These are phyloP conservation scores for Stentor roeselii DNA, from an alignment of 73 alveolate species.

Conservation along the genomic window DNA sequence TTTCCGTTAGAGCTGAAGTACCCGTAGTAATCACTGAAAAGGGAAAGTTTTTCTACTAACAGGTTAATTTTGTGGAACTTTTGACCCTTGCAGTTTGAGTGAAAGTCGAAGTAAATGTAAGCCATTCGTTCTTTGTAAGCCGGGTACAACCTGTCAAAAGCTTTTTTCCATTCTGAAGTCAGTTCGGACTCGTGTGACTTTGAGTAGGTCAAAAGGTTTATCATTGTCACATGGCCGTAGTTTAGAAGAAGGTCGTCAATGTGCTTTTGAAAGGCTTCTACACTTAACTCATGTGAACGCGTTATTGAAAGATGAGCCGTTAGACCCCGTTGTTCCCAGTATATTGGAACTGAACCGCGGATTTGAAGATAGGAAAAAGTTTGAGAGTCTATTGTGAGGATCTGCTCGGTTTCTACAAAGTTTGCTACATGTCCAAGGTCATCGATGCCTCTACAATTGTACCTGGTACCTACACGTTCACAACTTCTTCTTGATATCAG, in stretches of 20 bases:
- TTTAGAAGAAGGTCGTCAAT: not conserved
- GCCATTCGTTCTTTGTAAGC: not conserved
- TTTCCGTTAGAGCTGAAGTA: not conserved
- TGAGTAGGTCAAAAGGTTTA: not conserved
- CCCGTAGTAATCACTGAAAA: not conserved
- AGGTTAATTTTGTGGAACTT: not conserved
- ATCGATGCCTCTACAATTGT: slow-evolving; percentile 95
- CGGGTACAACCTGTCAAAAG: not conserved
- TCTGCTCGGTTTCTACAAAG: slow-evolving; percentile 95
- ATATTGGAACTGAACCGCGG: slow-evolving; percentile 88
- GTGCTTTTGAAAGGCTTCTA: not conserved
- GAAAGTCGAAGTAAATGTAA: slow-evolving; percentile 30
- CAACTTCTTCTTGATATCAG: slow-evolving; percentile 63
- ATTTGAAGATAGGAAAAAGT: slow-evolving; percentile 58
- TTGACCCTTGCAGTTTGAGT: slow-evolving; percentile 19
- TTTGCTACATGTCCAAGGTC: slow-evolving; percentile 97
- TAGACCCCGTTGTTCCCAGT: slow-evolving; percentile 73
- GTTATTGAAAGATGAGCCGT: not conserved
- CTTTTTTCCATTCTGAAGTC: not conserved
- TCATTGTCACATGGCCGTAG: not conserved
- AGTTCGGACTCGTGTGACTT: not conserved
- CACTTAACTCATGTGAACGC: not conserved
- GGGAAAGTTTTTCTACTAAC: not conserved
- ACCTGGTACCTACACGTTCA: slow-evolving; percentile 95
- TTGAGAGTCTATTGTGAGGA: slow-evolving; percentile 25